These are phyloP conservation scores for Vigna reflexopilosa DNA, from an alignment of 306 rosid genomes.

Conservation along the genomic window DNA sequence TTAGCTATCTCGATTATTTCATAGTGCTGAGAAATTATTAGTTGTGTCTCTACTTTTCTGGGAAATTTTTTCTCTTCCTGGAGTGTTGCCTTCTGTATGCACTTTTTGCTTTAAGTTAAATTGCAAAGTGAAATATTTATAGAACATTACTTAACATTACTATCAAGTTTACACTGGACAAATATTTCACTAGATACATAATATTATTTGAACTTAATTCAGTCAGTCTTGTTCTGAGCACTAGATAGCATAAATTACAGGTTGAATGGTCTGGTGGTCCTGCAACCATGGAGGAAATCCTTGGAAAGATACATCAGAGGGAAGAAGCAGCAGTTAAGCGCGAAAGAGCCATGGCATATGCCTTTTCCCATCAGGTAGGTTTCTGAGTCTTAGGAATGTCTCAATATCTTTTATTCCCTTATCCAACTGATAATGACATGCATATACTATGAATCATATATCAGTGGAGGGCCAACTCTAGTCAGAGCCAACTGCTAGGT, in stretches of 20 bases:
- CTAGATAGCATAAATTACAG: constrained; percentile 53
- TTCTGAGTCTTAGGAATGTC: constrained; percentile 31
- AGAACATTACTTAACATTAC: neutral
- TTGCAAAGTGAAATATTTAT: neutral
- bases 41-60: constrained; percentile 1
- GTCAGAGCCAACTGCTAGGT: constrained; percentile 78
- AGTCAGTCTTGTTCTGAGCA: constrained; percentile 39
- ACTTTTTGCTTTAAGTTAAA: neutral
- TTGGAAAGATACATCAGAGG: constrained; percentile 83
- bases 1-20: constrained; percentile 7
- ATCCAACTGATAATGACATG: constrained; percentile 41
- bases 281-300: constrained; percentile 83
- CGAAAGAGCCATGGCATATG: constrained; percentile 95
- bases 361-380: constrained; percentile 97
- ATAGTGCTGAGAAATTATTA: neutral
- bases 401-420: constrained; percentile 18
- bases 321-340: constrained; percentile 96
- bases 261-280: constrained; percentile 87
- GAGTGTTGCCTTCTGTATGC: neutral
- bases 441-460: constrained; percentile 47
- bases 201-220: constrained; percentile 29
- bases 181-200: neutral
- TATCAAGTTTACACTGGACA: constrained; percentile 1
- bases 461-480: constrained; percentile 97
- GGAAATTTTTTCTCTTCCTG: neutral